Conservation (phyloP, 2,329 filamentous ascomycete species). For the Fusarium pininemorale region DNA sequence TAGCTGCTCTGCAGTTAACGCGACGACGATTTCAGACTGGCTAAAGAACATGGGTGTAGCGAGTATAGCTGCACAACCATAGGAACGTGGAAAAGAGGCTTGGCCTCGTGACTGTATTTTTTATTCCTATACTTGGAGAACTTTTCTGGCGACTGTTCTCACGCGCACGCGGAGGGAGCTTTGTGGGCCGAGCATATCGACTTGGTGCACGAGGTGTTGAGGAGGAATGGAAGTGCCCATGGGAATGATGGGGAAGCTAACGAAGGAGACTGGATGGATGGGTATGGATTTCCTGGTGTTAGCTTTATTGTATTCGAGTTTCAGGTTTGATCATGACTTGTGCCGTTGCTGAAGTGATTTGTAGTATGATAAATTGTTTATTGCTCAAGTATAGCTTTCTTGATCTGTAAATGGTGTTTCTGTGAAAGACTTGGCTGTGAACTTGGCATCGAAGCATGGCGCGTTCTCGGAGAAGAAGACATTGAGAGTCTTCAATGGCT, state of each 20-base stretch:
- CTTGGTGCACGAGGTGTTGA: conserved; percentile 26
- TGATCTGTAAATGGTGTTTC: background rate
- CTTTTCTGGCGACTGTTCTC: conserved; percentile 29
- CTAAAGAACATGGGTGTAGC: background rate
- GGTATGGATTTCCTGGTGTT: conserved; percentile 38
- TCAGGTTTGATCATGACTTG: conserved; percentile 14
- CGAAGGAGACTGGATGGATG: conserved; percentile 26
- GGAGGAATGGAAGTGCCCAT: conserved; percentile 13
- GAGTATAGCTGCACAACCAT: background rate
- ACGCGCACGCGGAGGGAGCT: conserved; percentile 19
- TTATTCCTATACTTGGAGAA: conserved; percentile 26
- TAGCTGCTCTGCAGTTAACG: conserved; percentile 25
- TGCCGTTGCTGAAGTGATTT: background rate
- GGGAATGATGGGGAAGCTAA: conserved; percentile 12
- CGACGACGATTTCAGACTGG: conserved; percentile 17
- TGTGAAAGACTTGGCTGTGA: background rate
- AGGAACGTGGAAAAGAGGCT: conserved; percentile 9
- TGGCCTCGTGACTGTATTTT: conserved; percentile 12
- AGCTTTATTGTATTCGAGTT: conserved; percentile 32
- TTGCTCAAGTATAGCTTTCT: too few relatives aligned
- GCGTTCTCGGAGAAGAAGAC: background rate
- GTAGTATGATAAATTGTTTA: background rate
- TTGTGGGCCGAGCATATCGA: conserved; percentile 21
- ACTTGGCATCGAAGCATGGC: background rate
- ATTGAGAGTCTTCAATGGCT: background rate